A percentile compares a stretch with the other conserved stretches of the same genome.
phyloP scores from a whole-genome alignment of 805 yeast genomes.

The Spathaspora gorwiae region DNA sequence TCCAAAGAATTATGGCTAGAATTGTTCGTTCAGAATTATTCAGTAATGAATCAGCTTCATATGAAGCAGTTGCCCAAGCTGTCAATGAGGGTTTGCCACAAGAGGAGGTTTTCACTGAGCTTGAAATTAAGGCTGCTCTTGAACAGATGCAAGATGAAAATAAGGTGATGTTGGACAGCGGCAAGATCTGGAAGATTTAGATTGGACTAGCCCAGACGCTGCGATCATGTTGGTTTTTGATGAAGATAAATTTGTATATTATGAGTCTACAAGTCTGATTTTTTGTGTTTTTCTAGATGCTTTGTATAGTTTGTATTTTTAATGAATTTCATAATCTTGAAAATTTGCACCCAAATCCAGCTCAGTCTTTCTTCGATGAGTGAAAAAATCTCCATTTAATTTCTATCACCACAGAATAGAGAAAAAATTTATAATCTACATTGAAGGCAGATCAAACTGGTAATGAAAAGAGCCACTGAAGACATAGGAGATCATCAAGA shows the following conservation, averaged over 20 bases:
- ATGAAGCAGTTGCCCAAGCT: conserved; percentile 26
- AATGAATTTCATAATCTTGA: too few species aligned
- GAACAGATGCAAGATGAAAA: conserved; percentile 31
- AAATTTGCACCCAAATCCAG: background rate
- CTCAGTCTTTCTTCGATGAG: background rate
- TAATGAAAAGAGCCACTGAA: background rate
- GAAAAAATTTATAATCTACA: too few species aligned
- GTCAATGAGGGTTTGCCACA: conserved; percentile 34
- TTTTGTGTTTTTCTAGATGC: background rate
- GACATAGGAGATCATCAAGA: background rate
- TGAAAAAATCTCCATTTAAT: too few species aligned
- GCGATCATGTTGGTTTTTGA: background rate
- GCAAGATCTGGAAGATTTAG: conserved; percentile 35
- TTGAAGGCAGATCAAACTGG: background rate
- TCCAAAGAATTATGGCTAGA: conserved; percentile 27
- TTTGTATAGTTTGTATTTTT: background rate
- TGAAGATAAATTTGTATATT: background rate
- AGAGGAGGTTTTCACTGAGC: conserved; percentile 31
- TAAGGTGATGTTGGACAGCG: conserved; percentile 34
- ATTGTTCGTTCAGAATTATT: conserved; percentile 29
- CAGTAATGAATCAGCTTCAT: conserved; percentile 29
- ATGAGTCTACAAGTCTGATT: background rate
- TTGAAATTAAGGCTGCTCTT: conserved; percentile 30
- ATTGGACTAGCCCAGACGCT: background rate
- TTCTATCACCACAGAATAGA: too few species aligned